Base-by-base conservation (phyloP, 495 filamentous ascomycete genomes). In the Polyplosphaeria fusca region DNA sequence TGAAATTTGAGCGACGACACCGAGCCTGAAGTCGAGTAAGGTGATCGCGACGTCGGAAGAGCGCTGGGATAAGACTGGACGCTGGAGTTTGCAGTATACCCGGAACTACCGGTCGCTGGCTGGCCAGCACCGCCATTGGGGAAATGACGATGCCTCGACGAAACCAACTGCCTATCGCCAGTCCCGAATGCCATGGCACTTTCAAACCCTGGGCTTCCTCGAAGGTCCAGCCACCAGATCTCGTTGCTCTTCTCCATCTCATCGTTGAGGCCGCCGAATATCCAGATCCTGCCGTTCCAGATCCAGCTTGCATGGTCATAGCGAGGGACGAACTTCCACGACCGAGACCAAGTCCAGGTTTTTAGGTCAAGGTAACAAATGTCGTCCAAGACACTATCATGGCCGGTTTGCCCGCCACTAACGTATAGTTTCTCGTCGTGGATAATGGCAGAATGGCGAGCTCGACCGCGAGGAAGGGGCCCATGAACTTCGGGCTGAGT, bases 401-500 rank as follows among this genome's bases (percentile, higher is more conserved):
- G 86, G 0, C 88, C 90, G 11, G 86, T 89, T 45, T 96, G 84
- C 7, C 94, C 93, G 43, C 94, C 93, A 38, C 93, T 77, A 54
- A 98, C 86, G 68, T 95, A 98, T 3, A 98, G 77, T 67, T 96
- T 96, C 70, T 98, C 91, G 57, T 97, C 92, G 64, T 97, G 86
- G 24, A 98, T 82, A 5, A 95, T 89, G 16, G 94, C 88, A 1
- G 93, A 90, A 77, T 98, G 93, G 51, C 93, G 81, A 41, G 93
- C 90, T 70, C 93, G 79, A 12, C 93, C 94, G 63, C 89, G 85
- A 5, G 93, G 93, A 20, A 91, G 77, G 5, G 85, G 81, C 13
- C 93, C 94, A 32, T 82, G 78, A 14, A 96, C 84, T 52, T 89
- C 81, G 3, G 94, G 93, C 54, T 95, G 88, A 4, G 87, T 90